Conservation (phyloP, 768 basidiomycete species). For the Serendipita sp. region DNA sequence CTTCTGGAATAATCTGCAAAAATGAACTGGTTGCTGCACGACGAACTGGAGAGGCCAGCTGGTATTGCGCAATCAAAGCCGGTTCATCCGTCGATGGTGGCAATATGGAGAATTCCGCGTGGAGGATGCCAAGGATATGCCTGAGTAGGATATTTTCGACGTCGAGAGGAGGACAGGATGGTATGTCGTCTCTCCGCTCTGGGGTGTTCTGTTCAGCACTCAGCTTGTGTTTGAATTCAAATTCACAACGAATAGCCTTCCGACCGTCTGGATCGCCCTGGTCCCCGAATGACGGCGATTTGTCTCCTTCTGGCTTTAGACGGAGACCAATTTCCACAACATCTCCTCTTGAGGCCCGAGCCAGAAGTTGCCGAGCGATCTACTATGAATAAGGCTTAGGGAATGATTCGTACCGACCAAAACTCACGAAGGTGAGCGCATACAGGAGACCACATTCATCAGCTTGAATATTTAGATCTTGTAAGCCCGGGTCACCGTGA, state of each 20-base stretch:
- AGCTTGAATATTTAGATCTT: slow-evolving; percentile 70
- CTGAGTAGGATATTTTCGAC: not conserved
- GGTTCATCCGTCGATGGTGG: not conserved
- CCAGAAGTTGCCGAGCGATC: slow-evolving; percentile 73
- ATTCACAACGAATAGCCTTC: not conserved
- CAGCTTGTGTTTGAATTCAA: not conserved
- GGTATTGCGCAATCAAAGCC: not conserved
- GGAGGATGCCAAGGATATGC: not conserved
- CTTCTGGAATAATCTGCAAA: slow-evolving; percentile 23
- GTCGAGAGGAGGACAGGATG: not conserved
- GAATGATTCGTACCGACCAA: not conserved
- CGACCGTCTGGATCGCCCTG: not conserved
- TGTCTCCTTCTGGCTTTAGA: slow-evolving; percentile 22
- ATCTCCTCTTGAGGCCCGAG: slow-evolving; percentile 53
- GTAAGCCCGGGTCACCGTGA: slow-evolving; percentile 77
- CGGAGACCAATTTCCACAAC: slow-evolving; percentile 74
- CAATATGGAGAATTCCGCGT: not conserved
- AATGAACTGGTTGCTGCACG: slow-evolving; percentile 16
- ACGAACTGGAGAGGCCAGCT: slow-evolving; percentile 1
- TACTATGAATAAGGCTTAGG: not conserved
- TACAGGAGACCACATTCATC: slow-evolving; percentile 75
- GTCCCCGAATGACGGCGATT: not conserved
- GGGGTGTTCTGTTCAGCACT: not conserved
- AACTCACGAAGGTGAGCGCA: slow-evolving; percentile 67
- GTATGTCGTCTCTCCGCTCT: too few relatives aligned